Evolutionary conservation across 805 yeast species (phyloP).

Genomic region (Candida awuae): DNA sequence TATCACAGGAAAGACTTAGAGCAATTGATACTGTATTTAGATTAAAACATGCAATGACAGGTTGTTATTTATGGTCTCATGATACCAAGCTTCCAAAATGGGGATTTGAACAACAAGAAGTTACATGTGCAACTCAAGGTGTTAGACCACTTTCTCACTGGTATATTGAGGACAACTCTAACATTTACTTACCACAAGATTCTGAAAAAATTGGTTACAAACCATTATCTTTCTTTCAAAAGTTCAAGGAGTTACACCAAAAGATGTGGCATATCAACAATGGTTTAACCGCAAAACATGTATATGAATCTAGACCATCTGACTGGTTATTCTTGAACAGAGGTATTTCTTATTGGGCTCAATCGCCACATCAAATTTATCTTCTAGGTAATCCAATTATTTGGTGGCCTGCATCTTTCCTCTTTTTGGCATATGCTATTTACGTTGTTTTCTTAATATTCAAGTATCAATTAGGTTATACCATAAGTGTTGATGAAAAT

Average conservation of each 20-base stretch:
- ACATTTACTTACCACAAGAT: conserved; percentile 36
- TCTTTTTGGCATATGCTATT: conserved; percentile 42
- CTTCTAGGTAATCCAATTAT: conserved; percentile 70
- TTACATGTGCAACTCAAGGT: conserved; percentile 70
- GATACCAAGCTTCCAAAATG: conserved; percentile 69
- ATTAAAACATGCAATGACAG: conserved; percentile 72
- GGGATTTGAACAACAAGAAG: conserved; percentile 83
- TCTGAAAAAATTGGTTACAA: conserved; percentile 48
- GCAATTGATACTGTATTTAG: conserved; percentile 67
- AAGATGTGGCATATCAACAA: conserved; percentile 74
- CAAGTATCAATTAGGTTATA: conserved; percentile 55
- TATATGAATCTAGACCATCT: conserved; percentile 62
- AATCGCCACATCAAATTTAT: conserved; percentile 47
- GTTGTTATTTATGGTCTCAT: conserved; percentile 70
- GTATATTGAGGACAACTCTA: conserved; percentile 67
- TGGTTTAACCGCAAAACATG: conserved; percentile 61
- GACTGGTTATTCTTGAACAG: conserved; percentile 70
- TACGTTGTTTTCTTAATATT: conserved; percentile 40
- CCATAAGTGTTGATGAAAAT: conserved; percentile 40
- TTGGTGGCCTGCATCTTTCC: conserved; percentile 65
- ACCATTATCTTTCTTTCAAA: conserved; percentile 44
- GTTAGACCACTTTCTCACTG: conserved; percentile 51
- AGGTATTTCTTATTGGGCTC: conserved; percentile 79
- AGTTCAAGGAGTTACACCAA: conserved; percentile 56
- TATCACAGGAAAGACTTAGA: conserved; percentile 46